These are phyloP conservation scores for Neospora caninum DNA, from an alignment of 169 alveolate genomes.

Conservation along the genomic window DNA sequence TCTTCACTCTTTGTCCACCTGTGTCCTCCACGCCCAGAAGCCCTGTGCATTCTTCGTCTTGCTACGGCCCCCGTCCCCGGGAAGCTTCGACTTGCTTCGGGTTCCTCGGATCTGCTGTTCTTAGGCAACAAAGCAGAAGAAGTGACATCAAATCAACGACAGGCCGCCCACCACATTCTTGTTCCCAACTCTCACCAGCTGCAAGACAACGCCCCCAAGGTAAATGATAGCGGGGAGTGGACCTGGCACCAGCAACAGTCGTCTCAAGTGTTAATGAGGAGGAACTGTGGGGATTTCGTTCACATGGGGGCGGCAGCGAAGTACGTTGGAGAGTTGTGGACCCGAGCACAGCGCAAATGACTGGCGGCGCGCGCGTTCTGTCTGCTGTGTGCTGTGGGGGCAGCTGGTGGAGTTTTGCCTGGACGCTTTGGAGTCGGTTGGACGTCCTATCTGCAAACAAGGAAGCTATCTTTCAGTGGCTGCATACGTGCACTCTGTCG, in stretches of 20 bases:
- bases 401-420: constrained; percentile 32
- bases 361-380: neutral
- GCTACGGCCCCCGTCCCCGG: no score
- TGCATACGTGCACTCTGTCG: neutral
- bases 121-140: no score
- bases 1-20: no score
- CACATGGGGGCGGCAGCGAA: neutral
- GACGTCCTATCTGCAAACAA: neutral
- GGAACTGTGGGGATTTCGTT: neutral
- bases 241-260: neutral
- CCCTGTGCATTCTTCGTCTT: no score
- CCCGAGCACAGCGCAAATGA: neutral
- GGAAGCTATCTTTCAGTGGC: neutral
- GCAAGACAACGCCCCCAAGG: constrained; percentile 2
- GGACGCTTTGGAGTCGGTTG: constrained; percentile 8
- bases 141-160: neutral
- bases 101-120: no score
- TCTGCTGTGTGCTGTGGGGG: neutral
- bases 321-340: neutral
- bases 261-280: neutral
- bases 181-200: neutral
- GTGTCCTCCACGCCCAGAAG: no score
- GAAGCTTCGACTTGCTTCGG: no score
- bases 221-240: neutral
- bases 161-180: neutral